These are phyloP conservation scores for Calamus simplicifolius DNA, from an alignment of 176 grass and related monocot species.

Conservation along the genomic window DNA sequence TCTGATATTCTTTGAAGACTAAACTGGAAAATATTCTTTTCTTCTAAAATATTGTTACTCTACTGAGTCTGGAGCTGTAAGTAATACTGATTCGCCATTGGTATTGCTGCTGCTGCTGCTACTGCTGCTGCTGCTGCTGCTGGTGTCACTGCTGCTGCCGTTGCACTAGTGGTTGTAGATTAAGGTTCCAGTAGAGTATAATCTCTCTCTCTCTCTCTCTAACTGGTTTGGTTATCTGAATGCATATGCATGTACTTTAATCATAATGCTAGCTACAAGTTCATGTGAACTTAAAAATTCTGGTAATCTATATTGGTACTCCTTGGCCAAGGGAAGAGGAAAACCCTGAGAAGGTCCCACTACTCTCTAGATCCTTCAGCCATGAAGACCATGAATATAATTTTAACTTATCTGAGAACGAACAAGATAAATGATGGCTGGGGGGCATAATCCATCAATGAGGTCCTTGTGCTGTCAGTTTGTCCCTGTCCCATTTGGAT, in stretches of 20 bases:
- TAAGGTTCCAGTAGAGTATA: not conserved
- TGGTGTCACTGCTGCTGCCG: no score
- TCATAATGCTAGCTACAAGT: not conserved
- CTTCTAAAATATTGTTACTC: no score
- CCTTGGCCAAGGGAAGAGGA: not conserved
- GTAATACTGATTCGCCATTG: no score
- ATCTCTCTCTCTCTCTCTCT: not conserved
- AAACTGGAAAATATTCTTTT: no score
- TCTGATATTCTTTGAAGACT: no score
- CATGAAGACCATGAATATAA: not conserved
- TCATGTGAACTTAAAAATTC: no score
- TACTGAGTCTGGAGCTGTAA: no score
- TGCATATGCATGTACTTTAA: constrained; percentile 26
- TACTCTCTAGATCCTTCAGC: not conserved
- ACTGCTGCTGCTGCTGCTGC: no score
- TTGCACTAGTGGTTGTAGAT: no score
- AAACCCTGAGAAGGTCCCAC: not conserved
- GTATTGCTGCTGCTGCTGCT: no score
- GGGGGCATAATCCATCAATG: not conserved
- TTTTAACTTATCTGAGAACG: not conserved
- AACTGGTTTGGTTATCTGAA: not conserved
- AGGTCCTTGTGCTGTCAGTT: not conserved
- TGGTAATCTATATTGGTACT: no score
- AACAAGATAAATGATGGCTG: not conserved
- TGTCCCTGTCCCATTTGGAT: not conserved